These are phyloP conservation scores for Acanthamoeba royreba DNA, from an alignment of 208 protist species.

Conservation along the genomic window DNA sequence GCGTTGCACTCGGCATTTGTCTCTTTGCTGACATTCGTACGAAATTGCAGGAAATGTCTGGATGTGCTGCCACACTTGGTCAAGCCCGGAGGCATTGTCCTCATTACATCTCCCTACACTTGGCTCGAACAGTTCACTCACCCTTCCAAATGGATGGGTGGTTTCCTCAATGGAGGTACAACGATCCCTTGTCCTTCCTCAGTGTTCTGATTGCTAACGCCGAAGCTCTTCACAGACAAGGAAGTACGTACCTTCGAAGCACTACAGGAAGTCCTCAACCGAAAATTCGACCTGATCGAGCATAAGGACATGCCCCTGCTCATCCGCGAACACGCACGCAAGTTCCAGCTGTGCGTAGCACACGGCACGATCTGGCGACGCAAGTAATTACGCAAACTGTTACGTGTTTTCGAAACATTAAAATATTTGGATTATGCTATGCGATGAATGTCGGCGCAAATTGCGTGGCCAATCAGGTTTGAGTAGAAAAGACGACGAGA, in stretches of 20 bases:
- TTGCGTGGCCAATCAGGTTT: too few relatives aligned
- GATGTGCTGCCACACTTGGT: constrained; percentile 44
- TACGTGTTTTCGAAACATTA: too few relatives aligned
- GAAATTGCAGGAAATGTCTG: background rate
- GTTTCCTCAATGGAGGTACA: background rate
- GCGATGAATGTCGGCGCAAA: too few relatives aligned
- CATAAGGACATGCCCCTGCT: constrained; percentile 56
- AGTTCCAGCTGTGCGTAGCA: constrained; percentile 54
- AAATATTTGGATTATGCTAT: too few relatives aligned
- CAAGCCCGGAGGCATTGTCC: constrained; percentile 51
- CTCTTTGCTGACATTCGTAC: background rate
- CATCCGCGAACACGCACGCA: constrained; percentile 68
- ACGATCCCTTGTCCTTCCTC: background rate
- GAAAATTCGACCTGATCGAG: constrained; percentile 36
- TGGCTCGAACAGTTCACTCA: constrained; percentile 59
- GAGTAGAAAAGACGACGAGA: too few relatives aligned
- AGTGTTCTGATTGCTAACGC: background rate
- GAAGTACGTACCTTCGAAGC: background rate
- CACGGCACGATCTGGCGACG: constrained; percentile 50
- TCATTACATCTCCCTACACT: constrained; percentile 65
- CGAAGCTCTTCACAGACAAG: background rate
- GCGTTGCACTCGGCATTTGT: background rate
- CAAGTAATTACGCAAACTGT: too few relatives aligned
- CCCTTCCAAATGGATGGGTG: constrained; percentile 22
- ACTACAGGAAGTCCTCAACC: background rate